Evolutionary conservation across 495 filamentous ascomycete genomes (phyloP).

Genomic region (Endocarpon pusillum): DNA sequence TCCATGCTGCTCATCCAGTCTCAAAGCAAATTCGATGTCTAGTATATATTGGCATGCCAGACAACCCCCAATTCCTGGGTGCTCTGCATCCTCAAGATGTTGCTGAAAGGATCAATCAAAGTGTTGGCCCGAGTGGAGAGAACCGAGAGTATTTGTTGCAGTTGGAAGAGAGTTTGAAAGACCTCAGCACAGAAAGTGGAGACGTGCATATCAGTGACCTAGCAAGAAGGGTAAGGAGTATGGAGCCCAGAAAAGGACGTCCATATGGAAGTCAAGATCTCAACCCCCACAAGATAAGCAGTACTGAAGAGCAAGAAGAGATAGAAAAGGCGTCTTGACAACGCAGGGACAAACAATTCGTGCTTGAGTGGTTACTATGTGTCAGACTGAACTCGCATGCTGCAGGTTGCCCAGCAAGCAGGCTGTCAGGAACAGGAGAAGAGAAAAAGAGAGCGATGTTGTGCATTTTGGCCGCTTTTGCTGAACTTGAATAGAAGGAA

Average conservation of each 20-base stretch:
- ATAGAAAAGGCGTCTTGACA: constrained; percentile 1
- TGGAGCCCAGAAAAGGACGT: constrained; percentile 12
- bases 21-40: constrained; percentile 34
- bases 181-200: constrained; percentile 56
- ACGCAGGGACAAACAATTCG: no score
- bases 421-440: no score
- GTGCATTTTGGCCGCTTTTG: no score
- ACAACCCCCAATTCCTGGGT: constrained; percentile 84
- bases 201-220: constrained; percentile 64
- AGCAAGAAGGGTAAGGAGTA: constrained; percentile 26
- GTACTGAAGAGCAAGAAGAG: not conserved
- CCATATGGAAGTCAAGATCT: not conserved
- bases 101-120: constrained; percentile 65
- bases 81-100: constrained; percentile 65
- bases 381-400: no score
- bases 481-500: no score
- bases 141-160: constrained; percentile 83
- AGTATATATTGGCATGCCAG: constrained; percentile 89
- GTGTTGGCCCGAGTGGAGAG: constrained; percentile 68
- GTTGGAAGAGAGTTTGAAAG: constrained; percentile 60
- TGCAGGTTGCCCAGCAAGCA: no score
- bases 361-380: no score
- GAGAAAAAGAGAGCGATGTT: no score
- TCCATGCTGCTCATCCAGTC: constrained; percentile 36
- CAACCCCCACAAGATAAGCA: not conserved